A percentile compares a stretch with the other conserved stretches of the same genome.
Conservation (phyloP, 352 stramenopile species). For the Globisporangium middletonii region DNA sequence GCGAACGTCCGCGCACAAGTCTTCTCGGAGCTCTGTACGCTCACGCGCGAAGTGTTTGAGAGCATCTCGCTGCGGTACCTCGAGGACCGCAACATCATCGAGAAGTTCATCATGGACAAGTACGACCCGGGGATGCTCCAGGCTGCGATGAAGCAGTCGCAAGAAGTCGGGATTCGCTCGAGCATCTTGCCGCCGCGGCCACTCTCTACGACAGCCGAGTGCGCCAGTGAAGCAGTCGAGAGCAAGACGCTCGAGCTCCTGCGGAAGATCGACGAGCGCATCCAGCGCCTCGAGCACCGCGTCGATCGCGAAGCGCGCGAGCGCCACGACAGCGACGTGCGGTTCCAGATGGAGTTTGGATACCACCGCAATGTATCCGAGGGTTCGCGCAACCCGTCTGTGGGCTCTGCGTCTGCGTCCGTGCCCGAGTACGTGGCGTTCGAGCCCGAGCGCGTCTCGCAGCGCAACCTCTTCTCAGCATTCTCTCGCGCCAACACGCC, state of each 20-base stretch:
- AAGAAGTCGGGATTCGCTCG: constrained; percentile 52
- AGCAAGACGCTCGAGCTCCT: constrained; percentile 31
- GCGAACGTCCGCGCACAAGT: constrained; percentile 65
- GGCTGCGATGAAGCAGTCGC: constrained; percentile 68
- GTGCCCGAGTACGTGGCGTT: constrained; percentile 28
- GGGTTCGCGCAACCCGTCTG: constrained; percentile 4
- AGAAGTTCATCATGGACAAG: constrained; percentile 85
- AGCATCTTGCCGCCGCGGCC: constrained; percentile 7
- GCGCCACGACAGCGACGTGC: constrained; percentile 43
- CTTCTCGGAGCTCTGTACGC: constrained; percentile 71
- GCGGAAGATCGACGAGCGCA: constrained; percentile 39
- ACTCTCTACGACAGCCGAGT: background rate
- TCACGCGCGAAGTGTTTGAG: constrained; percentile 73
- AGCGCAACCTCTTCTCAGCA: constrained; percentile 37
- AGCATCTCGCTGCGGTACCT: constrained; percentile 68
- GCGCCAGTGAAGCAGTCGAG: constrained; percentile 3
- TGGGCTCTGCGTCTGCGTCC: background rate
- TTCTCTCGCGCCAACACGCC: constrained; percentile 6
- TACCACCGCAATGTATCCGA: constrained; percentile 5
- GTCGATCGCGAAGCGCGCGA: constrained; percentile 43
- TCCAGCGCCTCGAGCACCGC: constrained; percentile 39
- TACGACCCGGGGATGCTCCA: constrained; percentile 73
- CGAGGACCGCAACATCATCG: constrained; percentile 73
- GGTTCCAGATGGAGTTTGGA: constrained; percentile 22
- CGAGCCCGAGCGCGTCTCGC: constrained; percentile 59